Evolutionary conservation across 805 yeast species (phyloP), one percentile per base, ranked within the genome.

Genomic region (Candida silvicultrix): DNA sequence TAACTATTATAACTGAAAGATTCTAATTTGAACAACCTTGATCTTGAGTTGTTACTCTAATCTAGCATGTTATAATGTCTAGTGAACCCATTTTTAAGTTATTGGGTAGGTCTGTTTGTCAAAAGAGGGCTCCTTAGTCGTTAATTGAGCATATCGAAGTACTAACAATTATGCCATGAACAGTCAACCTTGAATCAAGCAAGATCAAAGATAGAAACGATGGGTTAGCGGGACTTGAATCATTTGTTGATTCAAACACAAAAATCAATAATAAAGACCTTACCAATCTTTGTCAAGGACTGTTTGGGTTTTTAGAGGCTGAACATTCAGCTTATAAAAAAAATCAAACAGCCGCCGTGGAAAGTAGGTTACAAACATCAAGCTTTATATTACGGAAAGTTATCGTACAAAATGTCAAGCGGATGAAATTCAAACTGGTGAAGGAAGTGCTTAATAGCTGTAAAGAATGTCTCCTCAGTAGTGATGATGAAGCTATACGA

Each of bases 121-220:
- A 28, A 8, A 8, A 28, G 12, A 11, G 12, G 31, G 12, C 25
- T 23, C 5, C 5, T 23, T 28, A 11, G 4, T 4, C 12, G 7
- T 10, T 28, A 28, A 28, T 28, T 32, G 35, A 32, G 18, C 15
- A 14, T 12, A 16, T 28, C 15, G n/a, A 9, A n/a, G n/a, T 32
- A 32, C 35, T 32, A 20, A 20, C 23, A 15, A 4, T n/a, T n/a
- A 22, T 4, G 8, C 21, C 3, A 5, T 14, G 4, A 12, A 4
- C 38, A 40, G 52, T 39, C 12, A 41, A 43, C 28, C 63, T 81
- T 36, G 65, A 64, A 21, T 81, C 87, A 1, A 49, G 71, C 3
- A 81, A 75, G 54, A 64, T 78, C 29, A 74, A 73, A 49, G 85
- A 80, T 14, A 64, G 87, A 35, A 77, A 67, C 50, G 78, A 74